Conservation (phyloP, 768 basidiomycete species). For the Postia placenta region DNA sequence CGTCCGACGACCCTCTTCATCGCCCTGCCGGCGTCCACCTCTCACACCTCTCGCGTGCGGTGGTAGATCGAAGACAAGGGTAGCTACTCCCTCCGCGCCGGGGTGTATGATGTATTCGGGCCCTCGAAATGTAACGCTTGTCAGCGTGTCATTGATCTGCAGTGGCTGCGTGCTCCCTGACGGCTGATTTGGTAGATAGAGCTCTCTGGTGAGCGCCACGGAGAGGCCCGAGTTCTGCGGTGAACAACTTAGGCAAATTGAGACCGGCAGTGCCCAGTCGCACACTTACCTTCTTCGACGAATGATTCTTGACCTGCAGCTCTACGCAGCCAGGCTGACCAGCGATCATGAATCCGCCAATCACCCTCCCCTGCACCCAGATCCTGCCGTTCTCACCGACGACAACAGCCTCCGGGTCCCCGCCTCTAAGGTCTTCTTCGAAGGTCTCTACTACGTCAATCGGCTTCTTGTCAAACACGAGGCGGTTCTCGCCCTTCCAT, state of each 20-base stretch:
- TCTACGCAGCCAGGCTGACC: constrained; percentile 71
- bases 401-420: constrained; percentile 51
- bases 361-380: constrained; percentile 64
- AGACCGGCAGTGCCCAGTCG: neutral
- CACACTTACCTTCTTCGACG: constrained; percentile 60
- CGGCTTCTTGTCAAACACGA: constrained; percentile 57
- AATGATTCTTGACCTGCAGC: constrained; percentile 78
- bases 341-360: constrained; percentile 57
- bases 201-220: constrained; percentile 51
- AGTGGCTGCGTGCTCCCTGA: constrained; percentile 40
- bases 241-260: neutral
- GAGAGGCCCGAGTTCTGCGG: constrained; percentile 62
- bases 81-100: constrained; percentile 72
- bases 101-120: constrained; percentile 70
- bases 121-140: constrained; percentile 65
- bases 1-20: constrained; percentile 27
- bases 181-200: constrained; percentile 45
- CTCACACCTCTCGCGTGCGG: constrained; percentile 54
- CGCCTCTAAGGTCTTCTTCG: constrained; percentile 27
- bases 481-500: constrained; percentile 68
- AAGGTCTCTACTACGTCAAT: constrained; percentile 61
- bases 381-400: constrained; percentile 78
- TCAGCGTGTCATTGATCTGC: constrained; percentile 61
- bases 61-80: constrained; percentile 78
- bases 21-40: constrained; percentile 57